Evolutionary conservation across 352 stramenopile genomes (phyloP), one percentile per base, ranked within the genome.

Genomic region (Phytophthora foliorum): DNA sequence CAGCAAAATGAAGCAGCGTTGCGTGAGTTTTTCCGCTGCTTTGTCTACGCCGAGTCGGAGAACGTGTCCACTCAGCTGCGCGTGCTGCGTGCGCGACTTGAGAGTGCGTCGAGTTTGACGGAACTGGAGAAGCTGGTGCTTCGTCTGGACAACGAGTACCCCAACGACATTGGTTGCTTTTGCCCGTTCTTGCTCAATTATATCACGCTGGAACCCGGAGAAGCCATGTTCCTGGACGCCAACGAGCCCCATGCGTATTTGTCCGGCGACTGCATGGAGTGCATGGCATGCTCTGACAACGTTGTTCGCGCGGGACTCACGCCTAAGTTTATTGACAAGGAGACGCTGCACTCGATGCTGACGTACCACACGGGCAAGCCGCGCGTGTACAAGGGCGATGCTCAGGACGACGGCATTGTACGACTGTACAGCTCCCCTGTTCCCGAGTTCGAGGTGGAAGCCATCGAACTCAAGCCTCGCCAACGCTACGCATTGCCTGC

Each of bases 161-260:
- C 91, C 0, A 89, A 88, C n/a, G 98, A 99, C 77, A 93, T 98
- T 55, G 98, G 98, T 41, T 97, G 97, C 60, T 99, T 99, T 75
- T 97, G 97, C 51, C 98, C 98, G 6, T 97, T 98, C 64, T 80
- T 99, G 31, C 83, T 99, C n/a, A 99, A 99, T 78, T 98, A 99
- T 75, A 70, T 99, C 10, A 82, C 92, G 11, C 89, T 99, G 66
- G 74, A 97, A 32, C 93, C 94, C 0, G 98, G 98, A 7, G 95
- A 99, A 63, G 90, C 93, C 17, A 97, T 99, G 63, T 99, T 99
- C 74, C 95, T 99, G 56, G 94, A 85, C 17, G 96, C 98, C 4
- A 99, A 99, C 75, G 98, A 99, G 69, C 98, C 98, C n/a, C 98
- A 99, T 78, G 98, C 98, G 14, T 99, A 99, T 77, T 84, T 99